Evolutionary conservation across 441 rosid species (phyloP).

Genomic region (Lepidium campestre): DNA sequence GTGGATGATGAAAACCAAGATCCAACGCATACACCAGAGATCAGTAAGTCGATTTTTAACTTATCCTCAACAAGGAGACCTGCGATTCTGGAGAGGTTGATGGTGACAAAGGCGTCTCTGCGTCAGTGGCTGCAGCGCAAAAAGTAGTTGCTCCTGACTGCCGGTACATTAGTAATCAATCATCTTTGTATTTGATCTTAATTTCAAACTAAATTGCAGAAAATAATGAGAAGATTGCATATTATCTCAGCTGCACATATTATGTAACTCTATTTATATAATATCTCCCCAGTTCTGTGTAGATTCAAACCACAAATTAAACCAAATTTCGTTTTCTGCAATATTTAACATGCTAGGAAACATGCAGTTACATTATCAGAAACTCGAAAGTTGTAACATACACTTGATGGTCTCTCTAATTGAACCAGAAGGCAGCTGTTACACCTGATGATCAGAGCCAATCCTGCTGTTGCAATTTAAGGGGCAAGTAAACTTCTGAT

Average conservation of each 20-base stretch:
- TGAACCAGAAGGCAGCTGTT: conserved; percentile 10
- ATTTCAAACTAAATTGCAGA: conserved; percentile 1
- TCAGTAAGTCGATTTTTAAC: conserved; percentile 14
- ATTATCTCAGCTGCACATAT: background rate
- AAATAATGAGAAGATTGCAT: background rate
- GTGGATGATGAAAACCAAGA: conserved; percentile 28
- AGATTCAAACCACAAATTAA: background rate
- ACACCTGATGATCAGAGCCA: conserved; percentile 58
- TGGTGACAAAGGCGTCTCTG: conserved; percentile 62
- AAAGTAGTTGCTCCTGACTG: conserved; percentile 23
- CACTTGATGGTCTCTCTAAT: background rate
- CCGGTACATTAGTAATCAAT: conserved; percentile 28
- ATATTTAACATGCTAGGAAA: background rate
- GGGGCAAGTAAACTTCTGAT: conserved; percentile 91
- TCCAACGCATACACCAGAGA: conserved; percentile 19
- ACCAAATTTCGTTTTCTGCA: conserved; percentile 4
- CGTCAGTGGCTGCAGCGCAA: conserved; percentile 54
- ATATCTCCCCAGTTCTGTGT: background rate
- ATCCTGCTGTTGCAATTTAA: conserved; percentile 96
- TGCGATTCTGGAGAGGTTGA: conserved; percentile 44
- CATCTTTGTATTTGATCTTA: conserved; percentile 12
- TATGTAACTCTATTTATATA: background rate
- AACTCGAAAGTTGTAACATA: conserved; percentile 1
- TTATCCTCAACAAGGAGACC: conserved; percentile 67
- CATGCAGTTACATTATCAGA: conserved; percentile 10